Percentiles rank a stretch among this genome's conserved stretches.
phyloP scores from a whole-genome alignment of 805 yeast species.

The Lachancea kluyveri region DNA sequence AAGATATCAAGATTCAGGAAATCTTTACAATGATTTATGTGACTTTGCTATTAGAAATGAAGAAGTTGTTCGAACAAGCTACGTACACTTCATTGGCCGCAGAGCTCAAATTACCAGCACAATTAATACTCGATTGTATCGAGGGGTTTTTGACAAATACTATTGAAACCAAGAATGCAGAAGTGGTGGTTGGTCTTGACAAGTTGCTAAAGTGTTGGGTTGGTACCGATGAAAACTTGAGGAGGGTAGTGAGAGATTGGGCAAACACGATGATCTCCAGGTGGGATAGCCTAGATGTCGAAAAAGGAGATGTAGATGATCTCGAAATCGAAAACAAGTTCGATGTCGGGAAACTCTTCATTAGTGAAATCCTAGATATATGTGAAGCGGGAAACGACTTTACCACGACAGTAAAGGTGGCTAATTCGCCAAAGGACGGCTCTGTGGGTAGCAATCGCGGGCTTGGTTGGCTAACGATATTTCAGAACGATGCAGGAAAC shows the following conservation, averaged over 20 bases:
- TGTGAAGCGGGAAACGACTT: constrained; percentile 4
- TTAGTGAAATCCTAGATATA: constrained; percentile 9
- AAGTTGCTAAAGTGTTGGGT: constrained; percentile 4
- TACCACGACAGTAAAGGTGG: not conserved
- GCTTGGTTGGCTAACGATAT: constrained; percentile 8
- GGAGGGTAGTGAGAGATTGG: constrained; percentile 1
- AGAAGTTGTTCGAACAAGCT: constrained; percentile 6
- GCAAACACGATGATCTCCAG: not conserved
- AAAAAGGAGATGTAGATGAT: too few relatives aligned
- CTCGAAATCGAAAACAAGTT: constrained; percentile 5
- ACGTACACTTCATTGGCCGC: too few relatives aligned
- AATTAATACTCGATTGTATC: constrained; percentile 5
- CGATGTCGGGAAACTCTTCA: constrained; percentile 8
- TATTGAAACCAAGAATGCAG: constrained; percentile 6
- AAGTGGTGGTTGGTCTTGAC: constrained; percentile 8
- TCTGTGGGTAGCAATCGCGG: constrained; percentile 2
- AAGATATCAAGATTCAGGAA: constrained; percentile 6
- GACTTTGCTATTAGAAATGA: constrained; percentile 6
- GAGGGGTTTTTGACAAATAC: constrained; percentile 10
- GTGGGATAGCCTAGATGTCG: not conserved
- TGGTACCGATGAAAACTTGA: not conserved
- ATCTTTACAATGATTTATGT: constrained; percentile 6
- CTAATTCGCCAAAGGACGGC: constrained; percentile 1
- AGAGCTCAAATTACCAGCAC: too few relatives aligned
- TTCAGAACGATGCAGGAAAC: constrained; percentile 4